Base-by-base conservation (phyloP, 345 rosid genomes). In the Trapa bicornis region DNA sequence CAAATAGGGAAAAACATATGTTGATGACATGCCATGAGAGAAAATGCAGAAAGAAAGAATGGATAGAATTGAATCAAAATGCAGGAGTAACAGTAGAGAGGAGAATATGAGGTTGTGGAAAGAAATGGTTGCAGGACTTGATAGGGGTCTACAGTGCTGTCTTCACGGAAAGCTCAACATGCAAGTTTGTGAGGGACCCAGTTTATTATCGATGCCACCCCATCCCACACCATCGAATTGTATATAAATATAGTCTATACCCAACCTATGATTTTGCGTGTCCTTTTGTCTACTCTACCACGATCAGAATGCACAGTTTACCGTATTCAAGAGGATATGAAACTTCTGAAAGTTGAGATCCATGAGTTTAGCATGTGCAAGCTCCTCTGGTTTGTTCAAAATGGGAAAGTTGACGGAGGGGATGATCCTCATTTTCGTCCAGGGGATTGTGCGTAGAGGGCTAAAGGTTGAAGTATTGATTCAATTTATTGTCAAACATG, bases 251-350 rank as follows among this genome's bases (percentile, higher is more conserved):
- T 71, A 91, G 86, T 77, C 2, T 94, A 41, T 94, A 91, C 70
- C 99, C 99, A n/a, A 94, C 97, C 33, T 94, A 94, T 76, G 99
- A 94, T 78, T 94, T 94, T 83, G 99, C 99, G 48, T 94, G 99
- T 71, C 99, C 99, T 1, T 91, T 82, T 82, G 91, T 89, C 5
- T 97, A 89, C 76, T 83, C 91, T 38, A 90, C 41, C 97, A 94
- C 66, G 99, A 94, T 77, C 75, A 88, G 35, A 90, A 88, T 81
- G 97, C 90, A 69, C 99, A 94, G 69, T 91, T 73, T 68, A 81
- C 68, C 79, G 89, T 80, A 87, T 94, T 77, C 92, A 76, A 61
- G 80, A 82, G 71, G 99, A 94, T 56, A 91, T 94, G 97, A 89
- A 89, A 32, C 9, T 88, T 37, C 72, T 74, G 53, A 87, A 80